Evolutionary conservation across 2,329 filamentous ascomycete species (phyloP).

Genomic region (Colletotrichum viniferum): DNA sequence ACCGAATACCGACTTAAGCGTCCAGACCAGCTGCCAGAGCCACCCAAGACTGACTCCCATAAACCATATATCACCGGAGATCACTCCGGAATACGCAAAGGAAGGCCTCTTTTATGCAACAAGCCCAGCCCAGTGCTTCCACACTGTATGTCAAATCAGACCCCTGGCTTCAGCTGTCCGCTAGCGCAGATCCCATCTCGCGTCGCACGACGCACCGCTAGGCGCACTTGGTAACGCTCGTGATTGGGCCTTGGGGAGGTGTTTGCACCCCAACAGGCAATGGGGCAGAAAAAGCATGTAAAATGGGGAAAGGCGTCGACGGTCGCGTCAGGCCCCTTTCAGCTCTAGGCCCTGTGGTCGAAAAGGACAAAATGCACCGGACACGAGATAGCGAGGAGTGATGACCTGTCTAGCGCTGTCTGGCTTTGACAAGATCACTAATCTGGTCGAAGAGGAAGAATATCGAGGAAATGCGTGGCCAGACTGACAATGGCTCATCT

Average conservation of each 20-base stretch:
- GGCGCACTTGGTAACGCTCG: background rate
- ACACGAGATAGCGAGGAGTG: background rate
- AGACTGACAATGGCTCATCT: fast-evolving
- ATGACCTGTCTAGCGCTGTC: background rate
- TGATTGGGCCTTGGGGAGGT: background rate
- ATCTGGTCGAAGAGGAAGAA: background rate
- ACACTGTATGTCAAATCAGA: background rate
- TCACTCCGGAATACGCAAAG: background rate
- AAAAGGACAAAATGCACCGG: background rate
- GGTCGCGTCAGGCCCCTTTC: background rate
- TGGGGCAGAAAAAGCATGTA: background rate
- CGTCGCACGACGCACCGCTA: background rate
- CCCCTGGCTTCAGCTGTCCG: background rate
- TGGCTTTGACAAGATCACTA: background rate
- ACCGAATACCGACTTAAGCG: too few relatives aligned
- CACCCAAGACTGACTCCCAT: fast-evolving
- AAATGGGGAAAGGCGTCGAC: background rate
- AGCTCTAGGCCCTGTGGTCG: background rate
- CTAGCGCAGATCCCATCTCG: background rate
- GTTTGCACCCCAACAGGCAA: background rate
- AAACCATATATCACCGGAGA: background rate
- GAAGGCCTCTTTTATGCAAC: background rate
- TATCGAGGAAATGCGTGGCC: background rate
- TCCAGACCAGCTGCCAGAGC: background rate
- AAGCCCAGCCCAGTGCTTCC: background rate